Conservation (phyloP, 2,329 filamentous ascomycete species). For the Nemania sp. region DNA sequence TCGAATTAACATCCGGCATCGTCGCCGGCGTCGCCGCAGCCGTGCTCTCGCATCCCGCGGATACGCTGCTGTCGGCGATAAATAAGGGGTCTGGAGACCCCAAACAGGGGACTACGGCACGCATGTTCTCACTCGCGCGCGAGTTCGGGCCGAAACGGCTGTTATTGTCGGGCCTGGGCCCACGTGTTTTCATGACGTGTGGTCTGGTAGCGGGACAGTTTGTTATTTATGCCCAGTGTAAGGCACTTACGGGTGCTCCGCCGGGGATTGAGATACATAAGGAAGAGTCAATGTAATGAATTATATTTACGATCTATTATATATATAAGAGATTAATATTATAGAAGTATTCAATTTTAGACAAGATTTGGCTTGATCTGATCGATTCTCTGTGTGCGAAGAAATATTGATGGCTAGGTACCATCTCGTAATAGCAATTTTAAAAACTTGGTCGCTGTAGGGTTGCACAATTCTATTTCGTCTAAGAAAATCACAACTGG, state of each 20-base stretch:
- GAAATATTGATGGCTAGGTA: too few species aligned
- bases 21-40: slow-evolving; percentile 35
- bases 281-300: slow-evolving; percentile 44
- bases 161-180: slow-evolving; percentile 52
- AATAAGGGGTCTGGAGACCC: slow-evolving; percentile 48
- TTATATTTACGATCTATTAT: too few species aligned
- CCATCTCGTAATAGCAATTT: too few species aligned
- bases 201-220: slow-evolving; percentile 57
- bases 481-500: too few species aligned
- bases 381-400: too few species aligned
- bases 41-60: slow-evolving; percentile 35
- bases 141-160: slow-evolving; percentile 56
- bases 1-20: slow-evolving; percentile 34
- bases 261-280: slow-evolving; percentile 58
- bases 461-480: too few species aligned
- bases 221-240: slow-evolving; percentile 60
- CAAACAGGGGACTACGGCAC: slow-evolving; percentile 50
- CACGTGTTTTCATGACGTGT: slow-evolving; percentile 57
- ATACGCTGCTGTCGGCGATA: slow-evolving; percentile 36
- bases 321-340: too few species aligned
- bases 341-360: too few species aligned
- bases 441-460: too few species aligned
- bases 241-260: slow-evolving; percentile 55
- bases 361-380: too few species aligned
- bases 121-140: slow-evolving; percentile 55